Evolutionary conservation across 2,329 filamentous ascomycete species (phyloP).

Genomic region (Alternaria burnsii): DNA sequence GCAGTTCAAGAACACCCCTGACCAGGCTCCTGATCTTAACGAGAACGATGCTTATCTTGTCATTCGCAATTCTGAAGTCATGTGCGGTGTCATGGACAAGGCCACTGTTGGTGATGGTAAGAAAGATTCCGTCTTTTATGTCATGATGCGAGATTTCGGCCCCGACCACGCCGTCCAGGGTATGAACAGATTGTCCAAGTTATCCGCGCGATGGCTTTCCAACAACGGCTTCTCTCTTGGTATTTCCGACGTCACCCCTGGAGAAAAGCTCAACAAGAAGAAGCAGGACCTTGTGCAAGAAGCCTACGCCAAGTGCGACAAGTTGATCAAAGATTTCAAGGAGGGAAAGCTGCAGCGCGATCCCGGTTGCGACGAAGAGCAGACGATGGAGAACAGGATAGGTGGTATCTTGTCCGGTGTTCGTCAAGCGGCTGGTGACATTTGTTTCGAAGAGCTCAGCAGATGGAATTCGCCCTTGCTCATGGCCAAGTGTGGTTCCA

Average conservation of each 20-base stretch:
- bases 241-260: slow-evolving; percentile 92
- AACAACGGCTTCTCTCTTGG: slow-evolving; percentile 97
- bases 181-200: slow-evolving; percentile 92
- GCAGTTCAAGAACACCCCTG: slow-evolving; percentile 73
- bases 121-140: slow-evolving; percentile 97
- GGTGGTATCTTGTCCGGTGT: slow-evolving; percentile 93
- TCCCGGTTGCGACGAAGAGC: slow-evolving; percentile 87
- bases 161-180: slow-evolving; percentile 85
- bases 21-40: slow-evolving; percentile 79
- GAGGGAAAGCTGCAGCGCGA: slow-evolving; percentile 83
- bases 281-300: slow-evolving; percentile 79
- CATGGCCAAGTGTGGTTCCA: slow-evolving; percentile 97
- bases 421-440: slow-evolving; percentile 86
- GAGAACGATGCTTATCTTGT: slow-evolving; percentile 82
- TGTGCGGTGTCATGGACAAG: slow-evolving; percentile 99
- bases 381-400: slow-evolving; percentile 88
- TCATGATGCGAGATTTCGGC: slow-evolving; percentile 94
- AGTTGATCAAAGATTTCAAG: slow-evolving; percentile 83
- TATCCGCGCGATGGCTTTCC: slow-evolving; percentile 87
- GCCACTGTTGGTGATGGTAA: slow-evolving; percentile 96
- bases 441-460: slow-evolving; percentile 89
- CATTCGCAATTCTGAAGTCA: slow-evolving; percentile 93
- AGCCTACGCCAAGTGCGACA: slow-evolving; percentile 82
- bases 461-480: slow-evolving; percentile 91
- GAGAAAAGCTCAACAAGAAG: slow-evolving; percentile 70